Evolutionary conservation across 768 basidiomycete genomes (phyloP), one percentile per base, ranked within the genome.

Genomic region (Boletus subparvulus): DNA sequence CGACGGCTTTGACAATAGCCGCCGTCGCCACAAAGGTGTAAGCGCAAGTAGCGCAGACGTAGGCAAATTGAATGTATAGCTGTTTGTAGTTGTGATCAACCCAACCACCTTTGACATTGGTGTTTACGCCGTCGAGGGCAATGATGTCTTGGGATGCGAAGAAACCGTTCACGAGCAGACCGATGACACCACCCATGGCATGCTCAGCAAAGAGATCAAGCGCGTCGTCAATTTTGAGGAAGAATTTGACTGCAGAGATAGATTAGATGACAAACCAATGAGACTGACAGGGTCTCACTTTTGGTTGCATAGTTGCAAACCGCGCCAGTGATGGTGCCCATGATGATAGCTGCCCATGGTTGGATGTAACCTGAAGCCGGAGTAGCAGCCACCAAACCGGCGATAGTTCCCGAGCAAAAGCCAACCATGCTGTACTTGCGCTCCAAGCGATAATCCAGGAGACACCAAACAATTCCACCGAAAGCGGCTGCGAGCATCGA

Each of bases 201-300:
- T 97, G 94, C 65, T 92, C 86, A 17, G 94, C 93, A 69, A 93
- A 95, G 44, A 94, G 81, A 79, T 98, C 94, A 48, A 97, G 86
- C 0, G 92, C 85, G 66, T 96, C 94, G 68, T 97, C 94, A 52
- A 94, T 82, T 17, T 76, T 73, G 52, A 94, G 58, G 35, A 88
- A 65, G 61, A 81, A 80, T 73, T 91, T 90, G 24, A 88, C 88
- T 90, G 61, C 2, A 19, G 32, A 32, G 17, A 32, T 4, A 26
- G n/a, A 40, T 71, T 28, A 73, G 51, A 55, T 13, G 26, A 26
- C 5, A 7, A 43, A 56, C 13, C 2, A 19, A 16, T 8, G 30
- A 39, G 37, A 24, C 32, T 12, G 36, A 19, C 4, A 37, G 6
- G 47, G 33, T 73, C 84, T 67, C 72, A 86, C 91, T 59, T 72